Conservation (phyloP, 2,329 filamentous ascomycete genomes). For the Diaporthe amygdali region DNA sequence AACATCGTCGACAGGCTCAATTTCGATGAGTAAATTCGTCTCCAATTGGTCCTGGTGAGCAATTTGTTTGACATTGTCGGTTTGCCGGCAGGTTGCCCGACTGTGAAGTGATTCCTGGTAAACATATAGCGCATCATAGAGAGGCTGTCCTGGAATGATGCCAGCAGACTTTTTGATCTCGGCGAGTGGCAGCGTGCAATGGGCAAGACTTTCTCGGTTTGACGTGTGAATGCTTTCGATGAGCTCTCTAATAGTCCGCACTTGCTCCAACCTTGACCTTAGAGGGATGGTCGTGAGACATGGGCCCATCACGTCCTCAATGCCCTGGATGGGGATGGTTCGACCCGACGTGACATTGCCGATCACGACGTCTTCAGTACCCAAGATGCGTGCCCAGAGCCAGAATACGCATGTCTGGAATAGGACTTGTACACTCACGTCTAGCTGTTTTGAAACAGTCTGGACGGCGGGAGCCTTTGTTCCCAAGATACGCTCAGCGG, state of each 20-base stretch:
- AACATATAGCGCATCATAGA: slow-evolving; percentile 82
- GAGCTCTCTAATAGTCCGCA: slow-evolving; percentile 62
- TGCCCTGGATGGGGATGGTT: slow-evolving; percentile 70
- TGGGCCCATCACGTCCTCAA: slow-evolving; percentile 80
- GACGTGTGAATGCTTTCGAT: slow-evolving; percentile 66
- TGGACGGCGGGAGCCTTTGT: slow-evolving; percentile 41
- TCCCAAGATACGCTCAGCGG: slow-evolving; percentile 36
- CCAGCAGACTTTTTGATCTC: slow-evolving; percentile 71
- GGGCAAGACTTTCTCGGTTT: slow-evolving; percentile 69
- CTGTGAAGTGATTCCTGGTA: slow-evolving; percentile 77
- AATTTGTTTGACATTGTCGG: slow-evolving; percentile 53
- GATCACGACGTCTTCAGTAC: slow-evolving; percentile 70
- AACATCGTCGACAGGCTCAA: slow-evolving; percentile 63
- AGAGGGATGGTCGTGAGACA: slow-evolving; percentile 79
- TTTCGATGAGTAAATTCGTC: slow-evolving; percentile 76
- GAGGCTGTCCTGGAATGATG: slow-evolving; percentile 55
- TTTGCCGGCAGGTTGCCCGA: slow-evolving; percentile 21
- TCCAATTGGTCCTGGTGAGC: slow-evolving; percentile 75
- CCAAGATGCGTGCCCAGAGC: slow-evolving; percentile 69
- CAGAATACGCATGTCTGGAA: slow-evolving; percentile 77
- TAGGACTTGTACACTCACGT: slow-evolving; percentile 69
- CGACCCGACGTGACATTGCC: slow-evolving; percentile 85
- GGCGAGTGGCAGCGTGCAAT: slow-evolving; percentile 67
- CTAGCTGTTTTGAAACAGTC: slow-evolving; percentile 42
- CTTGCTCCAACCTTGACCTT: slow-evolving; percentile 62